These are phyloP conservation scores for Pelargonium nanum DNA, from an alignment of 345 rosid genomes.

Conservation along the genomic window DNA sequence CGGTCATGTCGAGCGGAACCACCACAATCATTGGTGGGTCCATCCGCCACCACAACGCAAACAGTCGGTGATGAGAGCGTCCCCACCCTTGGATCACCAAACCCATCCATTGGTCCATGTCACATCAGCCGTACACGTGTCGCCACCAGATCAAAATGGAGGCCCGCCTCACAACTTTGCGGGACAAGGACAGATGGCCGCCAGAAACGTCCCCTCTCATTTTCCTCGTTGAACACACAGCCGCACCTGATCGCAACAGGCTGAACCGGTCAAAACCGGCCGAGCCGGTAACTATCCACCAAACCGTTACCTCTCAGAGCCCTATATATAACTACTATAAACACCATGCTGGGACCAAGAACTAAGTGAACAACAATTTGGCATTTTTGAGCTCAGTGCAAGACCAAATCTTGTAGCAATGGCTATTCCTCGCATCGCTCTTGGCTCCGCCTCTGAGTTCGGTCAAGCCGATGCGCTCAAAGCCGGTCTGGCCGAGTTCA, in stretches of 20 bases:
- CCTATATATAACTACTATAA: conserved; percentile 10
- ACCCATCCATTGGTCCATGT: no score
- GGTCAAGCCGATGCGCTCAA: conserved; percentile 36
- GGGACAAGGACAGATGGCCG: conserved; percentile 17
- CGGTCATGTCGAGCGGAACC: conserved; percentile 24
- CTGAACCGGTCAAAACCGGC: conserved; percentile 3
- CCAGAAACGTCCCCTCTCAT: not conserved
- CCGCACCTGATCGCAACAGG: conserved; percentile 2
- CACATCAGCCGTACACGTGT: conserved; percentile 30
- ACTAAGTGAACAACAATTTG: not conserved
- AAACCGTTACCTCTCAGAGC: not conserved
- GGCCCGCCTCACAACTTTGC: conserved; percentile 16
- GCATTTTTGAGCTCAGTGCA: not conserved
- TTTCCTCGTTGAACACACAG: conserved; percentile 9
- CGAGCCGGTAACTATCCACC: conserved; percentile 7
- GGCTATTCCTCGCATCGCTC: conserved; percentile 36
- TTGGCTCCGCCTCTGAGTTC: conserved; percentile 38
- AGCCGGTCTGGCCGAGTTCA: conserved; percentile 60
- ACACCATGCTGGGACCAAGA: not conserved
- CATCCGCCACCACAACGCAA: conserved; percentile 7
- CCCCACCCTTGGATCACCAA: not conserved
- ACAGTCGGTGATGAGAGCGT: conserved; percentile 12
- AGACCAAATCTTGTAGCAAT: conserved; percentile 13
- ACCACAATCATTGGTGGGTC: conserved; percentile 21
- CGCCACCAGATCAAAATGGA: conserved; percentile 5